Evolutionary conservation across 768 basidiomycete species (phyloP).

Genomic region (Agaricus bisporus): DNA sequence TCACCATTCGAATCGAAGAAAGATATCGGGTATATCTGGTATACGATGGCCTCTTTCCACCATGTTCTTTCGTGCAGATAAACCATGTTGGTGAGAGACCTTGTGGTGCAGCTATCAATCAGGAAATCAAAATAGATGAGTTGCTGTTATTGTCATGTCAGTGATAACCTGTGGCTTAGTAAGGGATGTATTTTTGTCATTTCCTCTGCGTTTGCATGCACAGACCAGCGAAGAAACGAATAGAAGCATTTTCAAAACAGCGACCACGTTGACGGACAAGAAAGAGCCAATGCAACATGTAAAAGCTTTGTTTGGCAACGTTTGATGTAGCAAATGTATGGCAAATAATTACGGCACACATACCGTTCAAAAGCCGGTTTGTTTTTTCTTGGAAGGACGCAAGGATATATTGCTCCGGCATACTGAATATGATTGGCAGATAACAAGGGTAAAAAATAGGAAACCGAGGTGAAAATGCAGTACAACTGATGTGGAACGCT

Average conservation of each 20-base stretch:
- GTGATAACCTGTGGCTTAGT: slow-evolving; percentile 6
- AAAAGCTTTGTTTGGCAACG: neutral
- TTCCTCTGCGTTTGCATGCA: neutral
- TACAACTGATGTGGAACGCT: no score
- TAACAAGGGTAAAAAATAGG: no score
- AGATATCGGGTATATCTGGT: slow-evolving; percentile 68
- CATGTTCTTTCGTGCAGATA: slow-evolving; percentile 24
- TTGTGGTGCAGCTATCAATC: neutral
- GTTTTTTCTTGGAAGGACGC: no score
- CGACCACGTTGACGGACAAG: neutral
- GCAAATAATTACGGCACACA: no score
- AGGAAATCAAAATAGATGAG: neutral
- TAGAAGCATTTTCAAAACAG: neutral
- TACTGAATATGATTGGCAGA: no score
- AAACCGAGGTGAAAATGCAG: no score
- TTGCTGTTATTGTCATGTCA: neutral
- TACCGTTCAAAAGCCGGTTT: no score
- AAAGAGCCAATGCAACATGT: neutral
- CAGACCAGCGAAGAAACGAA: neutral
- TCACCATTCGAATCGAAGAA: slow-evolving; percentile 71
- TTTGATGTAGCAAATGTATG: no score
- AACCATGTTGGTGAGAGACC: neutral
- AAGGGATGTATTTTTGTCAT: slow-evolving; percentile 1
- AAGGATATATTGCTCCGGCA: no score
- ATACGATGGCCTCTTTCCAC: slow-evolving; percentile 57